Conservation (phyloP, 2,329 filamentous ascomycete genomes). For the Pseudogymnoascus sp. region DNA sequence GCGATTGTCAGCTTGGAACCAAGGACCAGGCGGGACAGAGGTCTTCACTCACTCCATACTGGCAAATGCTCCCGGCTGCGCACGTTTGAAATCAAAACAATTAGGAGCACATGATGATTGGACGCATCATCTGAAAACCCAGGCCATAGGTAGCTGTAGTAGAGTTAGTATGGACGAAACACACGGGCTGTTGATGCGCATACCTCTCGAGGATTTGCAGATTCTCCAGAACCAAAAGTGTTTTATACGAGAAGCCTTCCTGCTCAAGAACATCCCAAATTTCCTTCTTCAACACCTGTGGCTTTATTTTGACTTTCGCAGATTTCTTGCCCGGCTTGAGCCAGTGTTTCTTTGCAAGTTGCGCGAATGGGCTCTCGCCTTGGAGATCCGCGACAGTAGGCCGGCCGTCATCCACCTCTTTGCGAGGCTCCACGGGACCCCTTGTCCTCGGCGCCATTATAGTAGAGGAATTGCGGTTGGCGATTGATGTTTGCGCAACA, state of each 20-base stretch:
- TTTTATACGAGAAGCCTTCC: slow-evolving; percentile 69
- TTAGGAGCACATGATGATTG: slow-evolving; percentile 83
- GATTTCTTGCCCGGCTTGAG: slow-evolving; percentile 56
- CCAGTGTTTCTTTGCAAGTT: slow-evolving; percentile 81
- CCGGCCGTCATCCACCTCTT: slow-evolving; percentile 39
- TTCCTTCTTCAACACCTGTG: slow-evolving; percentile 73
- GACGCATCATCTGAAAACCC: slow-evolving; percentile 82
- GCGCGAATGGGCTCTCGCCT: slow-evolving; percentile 64
- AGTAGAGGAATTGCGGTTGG: slow-evolving; percentile 6
- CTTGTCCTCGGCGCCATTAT: slow-evolving; percentile 28
- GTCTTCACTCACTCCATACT: slow-evolving; percentile 63
- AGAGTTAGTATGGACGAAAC: slow-evolving; percentile 18
- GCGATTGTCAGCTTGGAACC: slow-evolving; percentile 10
- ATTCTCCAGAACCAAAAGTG: slow-evolving; percentile 77
- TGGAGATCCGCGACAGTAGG: slow-evolving; percentile 63
- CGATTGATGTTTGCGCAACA: slow-evolving; percentile 9
- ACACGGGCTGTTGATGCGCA: slow-evolving; percentile 16
- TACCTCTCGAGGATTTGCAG: slow-evolving; percentile 82
- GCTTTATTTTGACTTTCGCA: slow-evolving; percentile 64
- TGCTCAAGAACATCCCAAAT: slow-evolving; percentile 86
- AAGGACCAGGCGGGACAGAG: background rate
- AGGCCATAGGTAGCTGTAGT: slow-evolving; percentile 79
- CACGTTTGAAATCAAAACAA: slow-evolving; percentile 78
- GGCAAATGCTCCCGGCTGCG: slow-evolving; percentile 82
- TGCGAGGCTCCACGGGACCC: slow-evolving; percentile 22